Evolutionary conservation across 371 early-diverging fungal species (phyloP).

Genomic region (Syncephalastrum contaminatum): DNA sequence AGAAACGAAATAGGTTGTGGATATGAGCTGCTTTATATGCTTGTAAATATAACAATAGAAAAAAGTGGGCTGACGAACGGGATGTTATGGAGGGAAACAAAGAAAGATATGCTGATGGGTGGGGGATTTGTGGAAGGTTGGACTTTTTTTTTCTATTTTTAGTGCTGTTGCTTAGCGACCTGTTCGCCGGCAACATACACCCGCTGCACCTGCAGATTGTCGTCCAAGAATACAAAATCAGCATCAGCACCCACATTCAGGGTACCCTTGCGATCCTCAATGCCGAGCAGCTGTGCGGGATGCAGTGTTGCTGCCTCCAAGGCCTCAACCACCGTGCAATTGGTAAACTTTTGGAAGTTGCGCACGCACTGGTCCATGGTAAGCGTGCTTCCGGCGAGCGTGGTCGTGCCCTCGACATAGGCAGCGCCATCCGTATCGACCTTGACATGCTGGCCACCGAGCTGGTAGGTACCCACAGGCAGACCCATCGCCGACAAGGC

Average conservation of each 20-base stretch:
- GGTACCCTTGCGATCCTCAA: slow-evolving; percentile 72
- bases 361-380: slow-evolving; percentile 76
- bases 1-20: slow-evolving; percentile 1
- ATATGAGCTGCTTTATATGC: too few relatives aligned
- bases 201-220: slow-evolving; percentile 63
- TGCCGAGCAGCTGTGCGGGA: slow-evolving; percentile 77
- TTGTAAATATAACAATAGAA: slow-evolving; percentile 3
- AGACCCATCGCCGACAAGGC: slow-evolving; percentile 79
- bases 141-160: too few relatives aligned
- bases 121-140: too few relatives aligned
- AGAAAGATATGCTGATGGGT: too few relatives aligned
- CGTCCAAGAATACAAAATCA: slow-evolving; percentile 75
- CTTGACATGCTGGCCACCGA: slow-evolving; percentile 58
- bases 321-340: slow-evolving; percentile 77
- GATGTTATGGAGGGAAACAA: slow-evolving; percentile 2
- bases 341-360: slow-evolving; percentile 80
- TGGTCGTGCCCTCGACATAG: slow-evolving; percentile 78
- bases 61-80: slow-evolving; percentile 1
- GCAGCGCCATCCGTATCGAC: slow-evolving; percentile 65
- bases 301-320: slow-evolving; percentile 84
- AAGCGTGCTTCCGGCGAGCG: slow-evolving; percentile 75
- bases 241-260: slow-evolving; percentile 79
- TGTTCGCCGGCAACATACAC: slow-evolving; percentile 78
- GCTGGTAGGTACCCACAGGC: slow-evolving; percentile 71
- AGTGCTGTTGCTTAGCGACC: slow-evolving; percentile 25